These are phyloP conservation scores for Phytophthora crassamura DNA, from an alignment of 352 stramenopile genomes.

Conservation along the genomic window DNA sequence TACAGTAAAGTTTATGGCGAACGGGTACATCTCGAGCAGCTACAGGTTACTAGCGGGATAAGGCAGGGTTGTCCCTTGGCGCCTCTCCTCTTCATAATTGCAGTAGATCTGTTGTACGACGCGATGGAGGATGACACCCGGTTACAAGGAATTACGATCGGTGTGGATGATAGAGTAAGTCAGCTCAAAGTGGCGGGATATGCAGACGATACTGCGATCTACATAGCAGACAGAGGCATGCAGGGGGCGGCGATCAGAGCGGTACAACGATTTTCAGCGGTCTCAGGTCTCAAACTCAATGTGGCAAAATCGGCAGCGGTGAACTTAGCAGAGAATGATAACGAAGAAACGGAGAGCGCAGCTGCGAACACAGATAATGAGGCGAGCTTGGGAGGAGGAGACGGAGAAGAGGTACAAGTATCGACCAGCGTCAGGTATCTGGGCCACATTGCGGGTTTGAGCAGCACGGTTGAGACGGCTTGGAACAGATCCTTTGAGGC, in stretches of 20 bases:
- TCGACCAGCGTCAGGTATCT: too few relatives aligned
- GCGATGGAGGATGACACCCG: neutral
- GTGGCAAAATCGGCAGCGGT: conserved; percentile 1
- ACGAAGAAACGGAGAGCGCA: too few relatives aligned
- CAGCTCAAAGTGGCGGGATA: conserved; percentile 8
- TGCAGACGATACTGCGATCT: conserved; percentile 13
- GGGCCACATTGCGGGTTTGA: neutral
- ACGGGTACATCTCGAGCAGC: neutral
- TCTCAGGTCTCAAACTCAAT: conserved; percentile 3
- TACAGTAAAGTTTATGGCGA: neutral
- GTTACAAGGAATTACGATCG: neutral
- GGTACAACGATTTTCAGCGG: neutral
- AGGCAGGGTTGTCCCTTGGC: conserved; percentile 7
- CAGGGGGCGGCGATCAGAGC: neutral
- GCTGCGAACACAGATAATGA: too few relatives aligned
- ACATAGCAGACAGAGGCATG: neutral
- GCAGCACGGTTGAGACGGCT: neutral
- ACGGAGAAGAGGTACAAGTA: neutral
- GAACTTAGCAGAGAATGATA: neutral
- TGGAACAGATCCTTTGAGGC: neutral
- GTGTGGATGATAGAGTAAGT: too few relatives aligned
- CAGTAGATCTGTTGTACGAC: conserved; percentile 1
- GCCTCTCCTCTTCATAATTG: conserved; percentile 9
- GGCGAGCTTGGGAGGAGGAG: too few relatives aligned
- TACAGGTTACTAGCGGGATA: neutral